These are phyloP conservation scores for Teratosphaeriaceae sp. DNA, from an alignment of 2,329 filamentous ascomycete species.

Conservation along the genomic window DNA sequence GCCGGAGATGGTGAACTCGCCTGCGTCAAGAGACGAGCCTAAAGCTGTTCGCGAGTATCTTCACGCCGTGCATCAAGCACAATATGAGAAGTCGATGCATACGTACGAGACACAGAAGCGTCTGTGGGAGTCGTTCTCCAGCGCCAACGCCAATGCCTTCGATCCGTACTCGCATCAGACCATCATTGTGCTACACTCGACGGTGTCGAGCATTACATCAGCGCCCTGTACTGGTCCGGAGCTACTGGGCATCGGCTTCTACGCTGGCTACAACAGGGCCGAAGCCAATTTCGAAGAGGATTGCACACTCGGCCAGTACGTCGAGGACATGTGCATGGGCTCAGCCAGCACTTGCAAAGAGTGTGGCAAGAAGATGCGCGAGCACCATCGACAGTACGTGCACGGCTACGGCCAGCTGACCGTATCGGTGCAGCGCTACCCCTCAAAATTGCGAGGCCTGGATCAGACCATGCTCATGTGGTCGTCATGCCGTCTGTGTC, in stretches of 20 bases:
- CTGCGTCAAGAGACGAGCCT: conserved; percentile 76
- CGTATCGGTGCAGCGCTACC: conserved; percentile 74
- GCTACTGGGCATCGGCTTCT: conserved; percentile 85
- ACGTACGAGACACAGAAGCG: conserved; percentile 91
- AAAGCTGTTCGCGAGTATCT: conserved; percentile 87
- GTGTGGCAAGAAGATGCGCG: conserved; percentile 81
- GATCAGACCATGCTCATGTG: conserved; percentile 88
- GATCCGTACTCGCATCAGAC: conserved; percentile 95
- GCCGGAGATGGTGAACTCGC: conserved; percentile 89
- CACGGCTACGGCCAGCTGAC: conserved; percentile 93
- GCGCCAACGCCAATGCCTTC: conserved; percentile 81
- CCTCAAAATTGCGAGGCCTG: conserved; percentile 57
- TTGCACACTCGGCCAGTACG: conserved; percentile 88
- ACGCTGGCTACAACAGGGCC: conserved; percentile 71
- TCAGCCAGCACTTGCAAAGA: conserved; percentile 72
- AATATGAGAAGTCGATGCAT: conserved; percentile 91
- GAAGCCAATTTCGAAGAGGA: conserved; percentile 69
- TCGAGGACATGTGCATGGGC: conserved; percentile 77
- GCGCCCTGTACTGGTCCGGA: conserved; percentile 90
- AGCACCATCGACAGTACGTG: conserved; percentile 95
- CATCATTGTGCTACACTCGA: conserved; percentile 88
- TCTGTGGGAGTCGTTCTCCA: conserved; percentile 93
- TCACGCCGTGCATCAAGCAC: conserved; percentile 89
- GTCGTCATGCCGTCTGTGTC: conserved; percentile 91
- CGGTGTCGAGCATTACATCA: conserved; percentile 88